Conservation (phyloP, 805 yeast genomes). For the Sungouiozyma intestinalis region DNA sequence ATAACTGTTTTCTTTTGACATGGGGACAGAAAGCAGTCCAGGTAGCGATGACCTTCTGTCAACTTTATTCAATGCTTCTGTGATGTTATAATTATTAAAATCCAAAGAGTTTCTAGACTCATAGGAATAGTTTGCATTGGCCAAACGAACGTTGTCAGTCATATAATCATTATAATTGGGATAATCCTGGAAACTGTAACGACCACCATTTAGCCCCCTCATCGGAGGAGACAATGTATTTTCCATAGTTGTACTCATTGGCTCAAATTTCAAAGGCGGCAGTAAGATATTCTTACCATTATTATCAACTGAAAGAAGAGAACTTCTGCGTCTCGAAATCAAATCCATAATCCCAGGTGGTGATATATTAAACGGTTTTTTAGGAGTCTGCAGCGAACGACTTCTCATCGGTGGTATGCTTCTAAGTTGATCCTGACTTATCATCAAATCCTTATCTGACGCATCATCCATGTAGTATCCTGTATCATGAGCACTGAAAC, state of each 20-base stretch:
- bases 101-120: not conserved
- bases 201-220: not conserved
- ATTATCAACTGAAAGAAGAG: conserved; percentile 8
- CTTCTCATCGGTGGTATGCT: not conserved
- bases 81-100: conserved; percentile 1
- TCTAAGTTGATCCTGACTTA: not conserved
- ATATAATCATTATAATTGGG: not conserved
- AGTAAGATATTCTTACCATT: conserved; percentile 9
- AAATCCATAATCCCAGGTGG: conserved; percentile 5
- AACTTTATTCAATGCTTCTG: not conserved
- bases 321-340: conserved; percentile 7
- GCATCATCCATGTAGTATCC: not conserved
- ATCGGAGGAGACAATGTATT: not conserved
- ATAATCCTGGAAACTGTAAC: not conserved
- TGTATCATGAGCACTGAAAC: not conserved
- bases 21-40: not conserved
- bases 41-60: conserved; percentile 2
- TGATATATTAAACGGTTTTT: conserved; percentile 3
- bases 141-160: not conserved
- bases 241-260: not conserved
- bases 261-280: conserved; percentile 10
- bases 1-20: not conserved
- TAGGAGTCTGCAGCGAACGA: not conserved
- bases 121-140: not conserved
- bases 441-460: not conserved